Evolutionary conservation across 352 stramenopile species (phyloP).

Genomic region (Pythium oligandrum): DNA sequence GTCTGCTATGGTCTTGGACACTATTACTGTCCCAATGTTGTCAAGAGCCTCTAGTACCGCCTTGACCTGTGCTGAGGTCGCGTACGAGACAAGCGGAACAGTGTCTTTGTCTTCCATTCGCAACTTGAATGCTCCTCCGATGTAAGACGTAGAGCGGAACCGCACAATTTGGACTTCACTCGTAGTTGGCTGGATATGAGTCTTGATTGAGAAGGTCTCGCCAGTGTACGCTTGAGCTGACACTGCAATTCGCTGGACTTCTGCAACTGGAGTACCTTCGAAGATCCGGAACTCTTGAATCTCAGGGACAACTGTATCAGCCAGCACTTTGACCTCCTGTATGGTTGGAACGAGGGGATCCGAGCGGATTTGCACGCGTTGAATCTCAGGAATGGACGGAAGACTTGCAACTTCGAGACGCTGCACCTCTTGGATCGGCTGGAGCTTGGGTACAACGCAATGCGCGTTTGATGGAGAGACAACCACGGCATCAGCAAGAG

Average conservation of each 20-base stretch:
- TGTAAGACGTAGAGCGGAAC: constrained; percentile 34
- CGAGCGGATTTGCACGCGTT: constrained; percentile 42
- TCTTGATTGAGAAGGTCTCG: constrained; percentile 32
- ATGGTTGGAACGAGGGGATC: constrained; percentile 34
- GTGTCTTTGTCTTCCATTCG: constrained; percentile 33
- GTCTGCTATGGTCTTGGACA: constrained; percentile 27
- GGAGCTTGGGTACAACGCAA: constrained; percentile 63
- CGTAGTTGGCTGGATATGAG: constrained; percentile 22
- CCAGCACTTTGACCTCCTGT: constrained; percentile 27
- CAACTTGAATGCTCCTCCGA: constrained; percentile 43
- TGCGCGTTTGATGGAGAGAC: constrained; percentile 53
- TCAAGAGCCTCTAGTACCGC: constrained; percentile 39
- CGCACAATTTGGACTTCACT: constrained; percentile 41
- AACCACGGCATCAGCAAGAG: constrained; percentile 55
- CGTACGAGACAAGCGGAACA: constrained; percentile 38
- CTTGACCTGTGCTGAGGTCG: constrained; percentile 36
- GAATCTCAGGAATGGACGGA: constrained; percentile 42
- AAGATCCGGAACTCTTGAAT: constrained; percentile 48
- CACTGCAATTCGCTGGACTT: constrained; percentile 38
- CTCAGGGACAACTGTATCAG: constrained; percentile 25
- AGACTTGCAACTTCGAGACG: constrained; percentile 50
- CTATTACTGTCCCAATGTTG: constrained; percentile 27
- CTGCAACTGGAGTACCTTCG: constrained; percentile 21
- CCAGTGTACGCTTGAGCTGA: constrained; percentile 31
- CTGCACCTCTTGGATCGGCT: constrained; percentile 78